Evolutionary conservation across 805 yeast species (phyloP), one percentile per base, ranked within the genome.

Genomic region (Candida pseudofarinosa): DNA sequence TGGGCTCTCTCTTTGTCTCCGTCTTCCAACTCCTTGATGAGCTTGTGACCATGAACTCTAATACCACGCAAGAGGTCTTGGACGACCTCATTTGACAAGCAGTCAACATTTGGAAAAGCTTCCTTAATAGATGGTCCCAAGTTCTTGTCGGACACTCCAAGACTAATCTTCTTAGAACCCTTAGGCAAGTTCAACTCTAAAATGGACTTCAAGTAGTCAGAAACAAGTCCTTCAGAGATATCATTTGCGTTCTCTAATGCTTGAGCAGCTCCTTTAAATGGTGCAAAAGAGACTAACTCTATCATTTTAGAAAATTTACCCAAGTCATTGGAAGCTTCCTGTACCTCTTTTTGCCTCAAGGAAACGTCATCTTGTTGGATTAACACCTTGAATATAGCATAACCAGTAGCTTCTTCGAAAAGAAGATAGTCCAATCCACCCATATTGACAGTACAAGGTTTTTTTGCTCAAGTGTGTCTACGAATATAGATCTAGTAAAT

Each of bases 181-280:
- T 82, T 83, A 65, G 99, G 99, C 57, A 93, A 70, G 74, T 90
- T 91, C 62, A 89, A 74, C 71, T 91, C 98, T 54, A 93, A 72
- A 43, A 93, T 78, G 33, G 95, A 80, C 67, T 88, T 88, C 70
- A 93, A 79, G 70, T 86, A 87, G 56, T 93, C 98, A 46, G 90
- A 85, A 44, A 91, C 96, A 56, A 90, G 78, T 60, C 99, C 99
- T 73, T 93, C 99, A 52, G 96, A 87, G 56, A 93, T 85, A 63
- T 93, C 98, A 63, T 93, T 93, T 55, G 98, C 97, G 63, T 93
- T 93, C 70, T 91, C 98, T 60, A 93, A 80, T 47, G 99, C 99
- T 70, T 93, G 98, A 41, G 99, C 98, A 48, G 99, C 99, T 59
- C 97, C 97, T 71, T 93, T 90, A 79, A 93, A 93, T 39, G 99